A percentile compares a stretch with the other conserved stretches of the same genome.
Evolutionary conservation across 2,329 filamentous ascomycete genomes (phyloP).

Genomic region (Diaporthe sp.): DNA sequence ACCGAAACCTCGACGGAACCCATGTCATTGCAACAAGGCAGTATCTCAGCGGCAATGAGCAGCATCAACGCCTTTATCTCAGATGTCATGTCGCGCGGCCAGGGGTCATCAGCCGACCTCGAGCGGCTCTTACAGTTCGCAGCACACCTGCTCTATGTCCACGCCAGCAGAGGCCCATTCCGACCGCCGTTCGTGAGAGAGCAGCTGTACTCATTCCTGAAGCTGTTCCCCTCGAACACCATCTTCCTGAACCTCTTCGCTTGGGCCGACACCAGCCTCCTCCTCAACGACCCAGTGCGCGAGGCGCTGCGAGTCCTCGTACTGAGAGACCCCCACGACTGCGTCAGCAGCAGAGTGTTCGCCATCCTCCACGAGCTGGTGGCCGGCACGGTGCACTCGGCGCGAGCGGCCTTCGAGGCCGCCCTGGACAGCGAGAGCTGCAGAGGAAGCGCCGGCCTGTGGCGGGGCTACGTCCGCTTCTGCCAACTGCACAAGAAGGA

Average conservation of each 20-base stretch:
- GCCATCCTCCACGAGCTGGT: constrained; percentile 65
- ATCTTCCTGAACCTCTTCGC: constrained; percentile 80
- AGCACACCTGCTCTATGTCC: constrained; percentile 75
- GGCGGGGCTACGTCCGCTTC: constrained; percentile 66
- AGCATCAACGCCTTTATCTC: constrained; percentile 58
- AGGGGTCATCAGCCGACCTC: constrained; percentile 55
- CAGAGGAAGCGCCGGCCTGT: constrained; percentile 59
- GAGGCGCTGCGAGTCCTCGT: constrained; percentile 71
- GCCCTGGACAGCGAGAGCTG: constrained; percentile 59
- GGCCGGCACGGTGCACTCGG: constrained; percentile 64
- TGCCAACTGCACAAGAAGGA: constrained; percentile 55
- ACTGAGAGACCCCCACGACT: constrained; percentile 56
- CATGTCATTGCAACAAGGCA: constrained; percentile 64
- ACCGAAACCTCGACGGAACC: constrained; percentile 58
- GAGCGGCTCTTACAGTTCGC: constrained; percentile 80
- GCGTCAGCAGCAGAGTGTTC: constrained; percentile 61
- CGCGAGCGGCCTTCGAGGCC: constrained; percentile 66
- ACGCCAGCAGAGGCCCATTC: constrained; percentile 73
- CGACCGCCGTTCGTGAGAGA: constrained; percentile 76
- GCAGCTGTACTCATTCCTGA: constrained; percentile 72
- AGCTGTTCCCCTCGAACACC: constrained; percentile 80
- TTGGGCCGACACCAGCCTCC: constrained; percentile 80
- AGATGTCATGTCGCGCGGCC: constrained; percentile 57
- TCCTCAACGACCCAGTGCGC: constrained; percentile 84
- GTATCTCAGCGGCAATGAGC: constrained; percentile 65